Evolutionary conservation across 2,329 filamentous ascomycete genomes (phyloP).

Genomic region (Aspergillus candidus): DNA sequence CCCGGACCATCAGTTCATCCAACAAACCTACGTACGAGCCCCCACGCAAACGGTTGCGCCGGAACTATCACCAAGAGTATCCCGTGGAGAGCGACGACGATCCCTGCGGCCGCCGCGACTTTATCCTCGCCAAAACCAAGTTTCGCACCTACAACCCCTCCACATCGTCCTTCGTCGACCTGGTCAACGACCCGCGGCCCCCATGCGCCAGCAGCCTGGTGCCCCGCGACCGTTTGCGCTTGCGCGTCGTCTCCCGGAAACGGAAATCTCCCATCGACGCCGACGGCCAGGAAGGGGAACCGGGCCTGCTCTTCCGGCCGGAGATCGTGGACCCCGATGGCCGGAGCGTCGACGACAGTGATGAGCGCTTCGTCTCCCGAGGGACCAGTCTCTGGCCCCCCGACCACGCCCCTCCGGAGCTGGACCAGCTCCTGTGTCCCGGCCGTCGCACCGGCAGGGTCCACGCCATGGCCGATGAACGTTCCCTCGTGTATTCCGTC

Average conservation of each 20-base stretch:
- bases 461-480: slow-evolving; percentile 33
- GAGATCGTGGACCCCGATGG: slow-evolving; percentile 22
- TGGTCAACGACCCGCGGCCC: slow-evolving; percentile 36
- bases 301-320: slow-evolving; percentile 24
- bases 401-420: slow-evolving; percentile 31
- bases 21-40: slow-evolving; percentile 31
- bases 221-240: slow-evolving; percentile 34
- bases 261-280: slow-evolving; percentile 36
- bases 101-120: slow-evolving; percentile 28
- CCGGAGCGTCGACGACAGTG: slow-evolving; percentile 26
- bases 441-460: slow-evolving; percentile 27
- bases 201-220: slow-evolving; percentile 20
- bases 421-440: slow-evolving; percentile 37
- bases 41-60: slow-evolving; percentile 32
- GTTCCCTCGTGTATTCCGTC: slow-evolving; percentile 37
- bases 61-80: slow-evolving; percentile 38
- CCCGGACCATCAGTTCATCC: slow-evolving; percentile 21
- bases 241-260: slow-evolving; percentile 40
- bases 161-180: slow-evolving; percentile 37
- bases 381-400: slow-evolving; percentile 39
- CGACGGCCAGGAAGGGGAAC: slow-evolving; percentile 19
- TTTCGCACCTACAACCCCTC: slow-evolving; percentile 38
- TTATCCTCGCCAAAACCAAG: slow-evolving; percentile 41
- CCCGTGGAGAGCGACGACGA: slow-evolving; percentile 16
- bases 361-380: slow-evolving; percentile 36